phyloP scores from a whole-genome alignment of 2,329 filamentous ascomycete species.

The Parascedosporium putredinis region DNA sequence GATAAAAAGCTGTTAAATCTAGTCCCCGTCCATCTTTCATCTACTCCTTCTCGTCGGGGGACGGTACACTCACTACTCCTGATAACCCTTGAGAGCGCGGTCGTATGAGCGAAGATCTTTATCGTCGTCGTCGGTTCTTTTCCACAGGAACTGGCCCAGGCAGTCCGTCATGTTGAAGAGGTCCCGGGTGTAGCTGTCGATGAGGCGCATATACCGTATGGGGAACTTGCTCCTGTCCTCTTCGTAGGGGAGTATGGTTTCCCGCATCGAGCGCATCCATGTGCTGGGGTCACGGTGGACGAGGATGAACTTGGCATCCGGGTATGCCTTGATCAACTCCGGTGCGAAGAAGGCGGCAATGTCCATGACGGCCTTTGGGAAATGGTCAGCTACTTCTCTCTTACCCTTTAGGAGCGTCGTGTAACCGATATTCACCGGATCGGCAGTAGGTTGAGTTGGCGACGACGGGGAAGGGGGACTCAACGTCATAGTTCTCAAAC shows the following conservation, averaged over 20 bases:
- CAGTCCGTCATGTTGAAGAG: not conserved
- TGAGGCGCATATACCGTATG: not conserved
- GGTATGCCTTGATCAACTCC: conserved; percentile 61
- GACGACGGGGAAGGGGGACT: too few species aligned
- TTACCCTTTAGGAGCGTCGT: too few species aligned
- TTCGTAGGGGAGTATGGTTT: conserved; percentile 36
- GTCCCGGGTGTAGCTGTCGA: conserved; percentile 8
- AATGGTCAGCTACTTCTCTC: not conserved
- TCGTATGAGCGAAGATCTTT: not conserved
- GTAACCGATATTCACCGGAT: too few species aligned
- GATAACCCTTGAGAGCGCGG: conserved; percentile 8
- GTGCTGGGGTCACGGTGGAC: conserved; percentile 56
- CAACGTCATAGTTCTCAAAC: conserved; percentile 28
- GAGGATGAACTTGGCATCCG: conserved; percentile 61
- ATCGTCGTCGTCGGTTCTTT: not conserved
- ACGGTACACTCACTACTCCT: conserved; percentile 2
- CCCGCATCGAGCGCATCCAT: conserved; percentile 52
- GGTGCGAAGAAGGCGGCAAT: conserved; percentile 52
- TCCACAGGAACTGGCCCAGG: conserved; percentile 4
- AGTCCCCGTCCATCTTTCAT: too few species aligned
- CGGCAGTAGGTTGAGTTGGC: not conserved
- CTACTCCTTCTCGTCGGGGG: not conserved
- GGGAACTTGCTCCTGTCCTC: not conserved
- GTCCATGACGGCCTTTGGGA: conserved; percentile 5
- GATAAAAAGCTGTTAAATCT: not conserved